These are phyloP conservation scores for Zygoascus ofunaensis DNA, from an alignment of 805 yeast genomes.

Conservation along the genomic window DNA sequence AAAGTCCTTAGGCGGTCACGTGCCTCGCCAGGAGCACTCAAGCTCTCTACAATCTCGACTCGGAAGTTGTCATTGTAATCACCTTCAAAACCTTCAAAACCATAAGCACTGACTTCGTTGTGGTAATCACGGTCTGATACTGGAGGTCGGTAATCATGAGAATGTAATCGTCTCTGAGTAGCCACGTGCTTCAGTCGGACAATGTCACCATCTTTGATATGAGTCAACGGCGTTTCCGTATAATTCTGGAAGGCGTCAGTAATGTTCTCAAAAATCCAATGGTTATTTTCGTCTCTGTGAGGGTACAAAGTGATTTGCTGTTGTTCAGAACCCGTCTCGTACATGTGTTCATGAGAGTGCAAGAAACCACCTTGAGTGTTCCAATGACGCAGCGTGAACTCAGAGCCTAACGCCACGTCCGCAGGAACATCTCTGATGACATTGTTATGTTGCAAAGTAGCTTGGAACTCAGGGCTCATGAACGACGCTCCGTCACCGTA, in stretches of 20 bases:
- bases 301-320: conserved; percentile 93
- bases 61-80: conserved; percentile 65
- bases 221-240: conserved; percentile 31
- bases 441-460: conserved; percentile 40
- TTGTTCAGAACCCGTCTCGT: conserved; percentile 56
- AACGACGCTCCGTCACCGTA: conserved; percentile 53
- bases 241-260: conserved; percentile 10
- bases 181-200: conserved; percentile 60
- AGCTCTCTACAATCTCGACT: conserved; percentile 40
- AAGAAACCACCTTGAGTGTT: conserved; percentile 66
- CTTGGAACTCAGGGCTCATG: conserved; percentile 61
- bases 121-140: conserved; percentile 86
- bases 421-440: conserved; percentile 41
- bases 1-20: conserved; percentile 41
- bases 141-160: conserved; percentile 74
- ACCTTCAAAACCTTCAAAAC: conserved; percentile 52
- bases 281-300: conserved; percentile 71
- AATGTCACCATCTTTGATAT: conserved; percentile 45
- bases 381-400: conserved; percentile 61
- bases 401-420: conserved; percentile 65
- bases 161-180: conserved; percentile 62
- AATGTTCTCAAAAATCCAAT: conserved; percentile 59
- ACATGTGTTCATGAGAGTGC: conserved; percentile 62
- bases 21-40: conserved; percentile 30
- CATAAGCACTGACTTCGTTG: conserved; percentile 69